Percentiles rank a stretch among this genome's conserved stretches.
phyloP scores from a whole-genome alignment of 1,139 yeast species.

The Scheffersomyces illinoinensis region DNA sequence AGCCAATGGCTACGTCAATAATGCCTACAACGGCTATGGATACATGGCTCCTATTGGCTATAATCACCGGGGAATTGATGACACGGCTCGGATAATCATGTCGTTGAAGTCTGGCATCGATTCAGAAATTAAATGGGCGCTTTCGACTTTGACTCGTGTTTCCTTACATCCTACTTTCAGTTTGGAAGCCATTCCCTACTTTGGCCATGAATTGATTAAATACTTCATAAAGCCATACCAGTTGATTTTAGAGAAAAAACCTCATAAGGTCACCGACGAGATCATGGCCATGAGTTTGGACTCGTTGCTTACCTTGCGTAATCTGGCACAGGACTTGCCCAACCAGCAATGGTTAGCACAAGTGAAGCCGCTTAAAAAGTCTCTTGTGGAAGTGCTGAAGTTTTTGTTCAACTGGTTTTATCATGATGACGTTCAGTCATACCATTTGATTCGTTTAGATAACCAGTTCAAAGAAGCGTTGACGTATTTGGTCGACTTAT shows the following conservation, averaged over 20 bases:
- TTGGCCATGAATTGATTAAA: slow-evolving; percentile 52
- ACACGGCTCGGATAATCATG: slow-evolving; percentile 60
- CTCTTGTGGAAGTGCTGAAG: slow-evolving; percentile 45
- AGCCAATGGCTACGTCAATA: slow-evolving; percentile 10
- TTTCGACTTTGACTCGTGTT: slow-evolving; percentile 57
- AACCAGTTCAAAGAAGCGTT: slow-evolving; percentile 60
- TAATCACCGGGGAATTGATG: slow-evolving; percentile 52
- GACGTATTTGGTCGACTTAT: slow-evolving; percentile 71
- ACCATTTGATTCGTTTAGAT: slow-evolving; percentile 25
- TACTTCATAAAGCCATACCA: slow-evolving; percentile 39
- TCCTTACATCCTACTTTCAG: slow-evolving; percentile 41
- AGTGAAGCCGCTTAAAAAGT: slow-evolving; percentile 48
- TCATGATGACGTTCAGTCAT: slow-evolving; percentile 15
- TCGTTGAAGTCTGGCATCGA: slow-evolving; percentile 61
- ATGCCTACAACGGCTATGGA: slow-evolving; percentile 18
- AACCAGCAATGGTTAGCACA: slow-evolving; percentile 80
- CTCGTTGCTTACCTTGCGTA: slow-evolving; percentile 71
- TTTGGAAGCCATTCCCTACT: slow-evolving; percentile 48
- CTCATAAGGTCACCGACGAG: slow-evolving; percentile 29
- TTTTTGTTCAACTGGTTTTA: slow-evolving; percentile 47
- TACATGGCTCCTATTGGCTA: slow-evolving; percentile 16
- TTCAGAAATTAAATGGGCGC: slow-evolving; percentile 67
- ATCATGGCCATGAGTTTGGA: slow-evolving; percentile 51
- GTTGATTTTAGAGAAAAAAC: slow-evolving; percentile 26
- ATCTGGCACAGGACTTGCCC: slow-evolving; percentile 77